Evolutionary conservation across 1,139 yeast species (phyloP).

Genomic region (Wickerhamomyces sp.): DNA sequence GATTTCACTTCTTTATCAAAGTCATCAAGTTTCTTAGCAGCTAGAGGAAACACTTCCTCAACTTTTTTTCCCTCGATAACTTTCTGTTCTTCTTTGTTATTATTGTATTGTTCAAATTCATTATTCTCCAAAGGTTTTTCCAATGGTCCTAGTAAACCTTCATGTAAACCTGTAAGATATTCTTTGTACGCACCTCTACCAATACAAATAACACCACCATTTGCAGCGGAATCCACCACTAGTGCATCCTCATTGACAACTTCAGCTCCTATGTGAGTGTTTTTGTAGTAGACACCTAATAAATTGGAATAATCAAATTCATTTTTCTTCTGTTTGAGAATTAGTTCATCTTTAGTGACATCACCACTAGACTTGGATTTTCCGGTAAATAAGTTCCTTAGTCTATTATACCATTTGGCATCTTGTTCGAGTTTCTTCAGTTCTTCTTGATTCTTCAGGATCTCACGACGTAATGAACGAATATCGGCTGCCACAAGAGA

Average conservation of each 20-base stretch:
- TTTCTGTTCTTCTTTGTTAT: not conserved
- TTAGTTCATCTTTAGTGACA: slow-evolving; percentile 23
- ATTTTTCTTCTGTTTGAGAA: slow-evolving; percentile 29
- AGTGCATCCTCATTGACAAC: slow-evolving; percentile 44
- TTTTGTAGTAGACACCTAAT: slow-evolving; percentile 52
- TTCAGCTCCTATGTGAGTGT: slow-evolving; percentile 27
- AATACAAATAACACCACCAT: slow-evolving; percentile 86
- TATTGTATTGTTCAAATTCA: slow-evolving; percentile 7
- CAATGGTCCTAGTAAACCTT: slow-evolving; percentile 90
- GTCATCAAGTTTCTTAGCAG: slow-evolving; percentile 10
- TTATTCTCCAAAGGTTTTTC: slow-evolving; percentile 48
- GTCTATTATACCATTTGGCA: slow-evolving; percentile 19
- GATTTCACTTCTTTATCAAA: slow-evolving; percentile 8
- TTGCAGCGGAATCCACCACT: slow-evolving; percentile 34
- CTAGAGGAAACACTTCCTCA: not conserved
- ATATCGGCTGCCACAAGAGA: slow-evolving; percentile 77
- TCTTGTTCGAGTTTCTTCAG: slow-evolving; percentile 12
- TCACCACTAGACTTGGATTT: slow-evolving; percentile 1
- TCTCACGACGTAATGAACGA: slow-evolving; percentile 56
- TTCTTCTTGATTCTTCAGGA: slow-evolving; percentile 23
- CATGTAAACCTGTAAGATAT: slow-evolving; percentile 84
- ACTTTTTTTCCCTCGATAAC: not conserved
- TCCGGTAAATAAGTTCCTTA: slow-evolving; percentile 13
- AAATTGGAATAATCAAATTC: slow-evolving; percentile 50
- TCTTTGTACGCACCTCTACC: slow-evolving; percentile 98